Base-by-base conservation (phyloP, 2,329 filamentous ascomycete genomes). In the Niveomyces coronatus region DNA sequence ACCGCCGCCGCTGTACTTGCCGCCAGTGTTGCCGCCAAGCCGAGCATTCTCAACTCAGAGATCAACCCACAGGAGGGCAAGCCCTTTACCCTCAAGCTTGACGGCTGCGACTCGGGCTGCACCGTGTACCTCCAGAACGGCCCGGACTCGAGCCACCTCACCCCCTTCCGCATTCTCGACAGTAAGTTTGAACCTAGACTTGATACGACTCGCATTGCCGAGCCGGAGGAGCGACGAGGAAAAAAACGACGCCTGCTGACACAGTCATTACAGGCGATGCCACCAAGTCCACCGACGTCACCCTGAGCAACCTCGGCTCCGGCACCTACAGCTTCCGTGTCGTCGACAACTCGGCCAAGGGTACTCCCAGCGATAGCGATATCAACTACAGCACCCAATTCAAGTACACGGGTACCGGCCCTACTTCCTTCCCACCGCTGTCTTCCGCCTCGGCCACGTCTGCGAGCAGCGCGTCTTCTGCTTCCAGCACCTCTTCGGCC, bases 341-440 rank as follows among this genome's bases (percentile, higher is more conserved):
- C 23, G 11, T 20, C 16, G 37, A 39, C 37, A 39, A 39, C 37
- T 33, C 37, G 13, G 37, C 18, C 24, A 22, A 22, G n/a, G 30
- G 11, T 13, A 17, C 13, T n/a, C n/a, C 27, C 28, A 24, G 20
- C 17, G 33, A 33, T 17, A 2, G 16, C 30, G 33, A 39, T 30
- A 39, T 32, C 37, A 30, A 39, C 37, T 39, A 39, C 30, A 33
- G 22, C 29, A 5, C 22, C 28, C 17, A 32, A 17, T 39, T 39
- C 14, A 3, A 13, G n/a, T 39, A 39, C 37, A 29, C 37, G 23
- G 37, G 37, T 30, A 33, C 30, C n/a, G 37, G 37, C 37, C 37
- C 37, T n/a, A 39, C 37, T 18, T 39, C 37, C 13, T 39, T 39
- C 30, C 37, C 37, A 5, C 37, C 37, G n/a, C 37, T 39, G 30